These are phyloP conservation scores for Dipteronia dyeriana DNA, from an alignment of 345 rosid species.

Conservation along the genomic window DNA sequence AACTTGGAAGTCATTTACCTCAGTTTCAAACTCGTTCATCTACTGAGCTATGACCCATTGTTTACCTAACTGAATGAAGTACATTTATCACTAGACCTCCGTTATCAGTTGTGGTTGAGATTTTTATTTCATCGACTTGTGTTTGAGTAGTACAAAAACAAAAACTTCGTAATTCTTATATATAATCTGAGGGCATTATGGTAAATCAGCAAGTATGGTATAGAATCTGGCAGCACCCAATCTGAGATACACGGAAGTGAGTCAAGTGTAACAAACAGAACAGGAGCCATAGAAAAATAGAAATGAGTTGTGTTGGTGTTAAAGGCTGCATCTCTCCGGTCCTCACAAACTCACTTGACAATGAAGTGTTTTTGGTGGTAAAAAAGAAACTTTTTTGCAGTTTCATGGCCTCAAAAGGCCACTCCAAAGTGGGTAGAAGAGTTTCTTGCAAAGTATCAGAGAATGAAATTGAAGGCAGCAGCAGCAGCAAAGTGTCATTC, in stretches of 20 bases:
- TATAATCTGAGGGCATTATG: background rate
- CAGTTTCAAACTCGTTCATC: too few species aligned
- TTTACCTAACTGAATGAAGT: too few species aligned
- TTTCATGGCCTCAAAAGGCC: conserved; percentile 24
- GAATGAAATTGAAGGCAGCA: conserved; percentile 36
- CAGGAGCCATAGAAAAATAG: background rate
- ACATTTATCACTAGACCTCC: too few species aligned
- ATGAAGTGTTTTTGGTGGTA: conserved; percentile 12
- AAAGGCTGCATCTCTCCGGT: conserved; percentile 32
- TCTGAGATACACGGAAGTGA: background rate
- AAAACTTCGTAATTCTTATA: too few species aligned
- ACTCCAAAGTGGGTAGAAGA: conserved; percentile 30
- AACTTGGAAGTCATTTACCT: too few species aligned
- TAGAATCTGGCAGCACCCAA: background rate
- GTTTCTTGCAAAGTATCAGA: conserved; percentile 48
- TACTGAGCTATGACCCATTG: too few species aligned
- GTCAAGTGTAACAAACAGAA: background rate
- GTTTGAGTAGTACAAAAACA: background rate
- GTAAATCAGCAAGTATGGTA: background rate
- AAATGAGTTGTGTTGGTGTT: conserved; percentile 39
- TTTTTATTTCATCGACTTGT: background rate
- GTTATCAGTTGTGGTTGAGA: background rate
- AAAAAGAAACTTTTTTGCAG: conserved; percentile 19
- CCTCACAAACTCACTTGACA: conserved; percentile 24
- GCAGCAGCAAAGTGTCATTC: conserved; percentile 26